Evolutionary conservation across 2,329 filamentous ascomycete genomes (phyloP).

Genomic region (Penicillium sp.): DNA sequence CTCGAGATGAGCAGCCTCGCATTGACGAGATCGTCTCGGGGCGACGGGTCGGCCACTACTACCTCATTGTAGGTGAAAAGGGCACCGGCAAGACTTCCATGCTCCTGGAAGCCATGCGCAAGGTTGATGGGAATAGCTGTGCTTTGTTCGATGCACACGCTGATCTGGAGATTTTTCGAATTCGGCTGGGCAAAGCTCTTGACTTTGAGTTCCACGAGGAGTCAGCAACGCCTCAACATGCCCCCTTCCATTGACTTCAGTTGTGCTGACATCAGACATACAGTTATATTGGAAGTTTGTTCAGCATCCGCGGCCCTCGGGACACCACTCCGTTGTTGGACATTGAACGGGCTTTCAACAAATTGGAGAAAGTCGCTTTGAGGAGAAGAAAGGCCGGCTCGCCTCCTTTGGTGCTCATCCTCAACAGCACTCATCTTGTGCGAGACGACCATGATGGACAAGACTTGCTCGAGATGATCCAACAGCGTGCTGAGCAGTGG

Average conservation of each 20-base stretch:
- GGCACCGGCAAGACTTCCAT: conserved; percentile 95
- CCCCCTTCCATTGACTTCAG: neutral
- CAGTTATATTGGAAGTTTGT: conserved; percentile 75
- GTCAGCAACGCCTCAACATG: conserved; percentile 44
- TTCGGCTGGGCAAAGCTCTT: conserved; percentile 84
- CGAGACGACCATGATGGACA: conserved; percentile 89
- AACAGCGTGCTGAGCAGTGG: conserved; percentile 95
- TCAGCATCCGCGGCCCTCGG: conserved; percentile 85
- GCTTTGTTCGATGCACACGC: conserved; percentile 96
- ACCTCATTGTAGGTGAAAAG: conserved; percentile 88
- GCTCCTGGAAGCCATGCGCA: conserved; percentile 91
- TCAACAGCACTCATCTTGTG: conserved; percentile 89
- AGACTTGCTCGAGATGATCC: conserved; percentile 86
- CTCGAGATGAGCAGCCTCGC: conserved; percentile 70
- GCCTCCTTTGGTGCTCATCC: conserved; percentile 78
- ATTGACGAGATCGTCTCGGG: conserved; percentile 82
- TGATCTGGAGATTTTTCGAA: conserved; percentile 89
- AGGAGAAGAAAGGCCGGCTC: conserved; percentile 52
- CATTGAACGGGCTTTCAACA: conserved; percentile 95
- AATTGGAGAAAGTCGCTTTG: conserved; percentile 91
- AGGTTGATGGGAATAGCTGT: conserved; percentile 79
- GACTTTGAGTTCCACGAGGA: conserved; percentile 98
- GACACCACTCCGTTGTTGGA: conserved; percentile 89
- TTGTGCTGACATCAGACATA: conserved; percentile 9
- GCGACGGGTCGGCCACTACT: conserved; percentile 70